A percentile compares a stretch with the other conserved stretches of the same genome.
phyloP scores from a whole-genome alignment of 176 grass and related monocot species.

The Melocanna baccifera region DNA sequence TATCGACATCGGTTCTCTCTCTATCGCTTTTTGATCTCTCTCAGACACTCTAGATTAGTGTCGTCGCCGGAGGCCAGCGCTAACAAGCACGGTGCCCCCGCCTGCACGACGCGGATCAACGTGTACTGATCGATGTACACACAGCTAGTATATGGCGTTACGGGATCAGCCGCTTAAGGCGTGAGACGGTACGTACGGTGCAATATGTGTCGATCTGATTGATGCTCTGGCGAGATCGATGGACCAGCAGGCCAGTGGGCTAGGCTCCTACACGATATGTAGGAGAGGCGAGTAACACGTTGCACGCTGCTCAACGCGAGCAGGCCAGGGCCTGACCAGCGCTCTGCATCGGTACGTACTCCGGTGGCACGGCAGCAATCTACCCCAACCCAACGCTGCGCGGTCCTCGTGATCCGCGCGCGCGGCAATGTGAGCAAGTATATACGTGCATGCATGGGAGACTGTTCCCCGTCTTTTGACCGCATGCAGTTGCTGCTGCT shows the following conservation, averaged over 20 bases:
- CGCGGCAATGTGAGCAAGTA: background rate
- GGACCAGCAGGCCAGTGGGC: background rate
- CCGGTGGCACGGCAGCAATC: conserved; percentile 29
- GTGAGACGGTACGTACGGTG: background rate
- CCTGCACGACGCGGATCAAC: background rate
- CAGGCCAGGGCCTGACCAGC: background rate
- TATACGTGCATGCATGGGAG: conserved; percentile 15
- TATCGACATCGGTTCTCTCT: too few species aligned
- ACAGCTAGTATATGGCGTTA: background rate
- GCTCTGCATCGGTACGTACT: background rate
- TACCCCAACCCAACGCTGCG: background rate
- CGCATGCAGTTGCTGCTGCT: background rate
- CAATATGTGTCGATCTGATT: background rate
- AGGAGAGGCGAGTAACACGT: background rate
- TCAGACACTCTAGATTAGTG: background rate
- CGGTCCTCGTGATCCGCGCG: conserved; percentile 30
- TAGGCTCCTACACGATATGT: background rate
- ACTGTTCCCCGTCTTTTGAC: conserved; percentile 51
- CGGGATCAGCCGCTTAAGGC: background rate
- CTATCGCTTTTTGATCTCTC: too few species aligned
- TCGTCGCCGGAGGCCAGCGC: background rate
- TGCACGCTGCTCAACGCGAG: conserved; percentile 12
- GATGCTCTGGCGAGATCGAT: background rate
- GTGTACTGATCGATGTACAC: background rate
- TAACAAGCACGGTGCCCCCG: background rate